Evolutionary conservation across 352 stramenopile species (phyloP), one percentile per base, ranked within the genome.

Genomic region (Pythium monospermum): DNA sequence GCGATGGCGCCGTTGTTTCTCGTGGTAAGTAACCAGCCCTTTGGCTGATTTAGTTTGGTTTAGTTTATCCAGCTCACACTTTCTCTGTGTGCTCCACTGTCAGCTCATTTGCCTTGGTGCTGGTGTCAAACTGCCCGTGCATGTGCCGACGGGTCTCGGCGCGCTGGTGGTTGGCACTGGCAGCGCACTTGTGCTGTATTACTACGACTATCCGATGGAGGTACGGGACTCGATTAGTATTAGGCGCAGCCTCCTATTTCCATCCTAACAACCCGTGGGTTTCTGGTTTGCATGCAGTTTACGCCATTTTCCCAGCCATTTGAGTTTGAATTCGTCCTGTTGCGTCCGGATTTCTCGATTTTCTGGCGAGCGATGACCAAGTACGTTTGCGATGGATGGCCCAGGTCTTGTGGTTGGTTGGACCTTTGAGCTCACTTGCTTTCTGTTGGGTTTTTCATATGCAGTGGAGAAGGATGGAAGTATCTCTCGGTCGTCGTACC

Each of bases 401-500:
- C 2, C 21, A 40, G 26, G 4, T 42, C 18, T 13, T 26, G 37
- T 27, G 6, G 35, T 19, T 35, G 30, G 8, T 7, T 7, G 8
- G 22, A 22, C 40, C 21, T 15, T 33, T 32, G 8, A n/a, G 11
- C 15, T 41, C 4, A 21, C 10, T n/a, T 37, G 28, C 37, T 21
- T 36, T n/a, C 15, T 36, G n/a, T n/a, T n/a, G n/a, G n/a, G n/a
- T n/a, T n/a, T n/a, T n/a, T 21, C 32, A 41, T 19, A 57, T 16
- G 16, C 45, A 62, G 59, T 52, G 58, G 68, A 28, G 59, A 68
- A 16, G 55, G 55, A 2, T 74, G 57, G 61, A 69, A 70, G 25
- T 78, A 72, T 44, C 40, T 78, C 19, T 68, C 65, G 3, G 67
- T 78, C 15, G 60, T 74, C 26, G 50, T 74, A 4, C 68, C 68